These are phyloP conservation scores for Madurella fahalii DNA, from an alignment of 2,329 filamentous ascomycete genomes.

Conservation along the genomic window DNA sequence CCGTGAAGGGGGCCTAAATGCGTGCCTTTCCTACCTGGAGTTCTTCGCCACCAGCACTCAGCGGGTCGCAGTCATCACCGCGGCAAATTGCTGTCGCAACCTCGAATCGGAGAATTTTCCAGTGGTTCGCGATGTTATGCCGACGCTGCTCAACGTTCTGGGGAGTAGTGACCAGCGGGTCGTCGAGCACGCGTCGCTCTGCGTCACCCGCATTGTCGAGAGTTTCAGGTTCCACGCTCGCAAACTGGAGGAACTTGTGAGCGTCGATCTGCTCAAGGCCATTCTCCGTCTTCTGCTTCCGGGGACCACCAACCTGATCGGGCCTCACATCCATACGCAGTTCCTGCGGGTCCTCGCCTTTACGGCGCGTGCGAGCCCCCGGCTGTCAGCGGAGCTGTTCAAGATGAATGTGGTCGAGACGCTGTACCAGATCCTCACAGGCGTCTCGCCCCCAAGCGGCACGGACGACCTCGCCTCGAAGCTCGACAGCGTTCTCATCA, in stretches of 20 bases:
- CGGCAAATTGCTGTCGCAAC: conserved; percentile 96
- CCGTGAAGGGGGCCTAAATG: conserved; percentile 87
- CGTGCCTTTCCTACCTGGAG: conserved; percentile 93
- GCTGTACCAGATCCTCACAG: conserved; percentile 92
- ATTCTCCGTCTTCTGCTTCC: conserved; percentile 84
- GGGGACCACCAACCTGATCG: conserved; percentile 92
- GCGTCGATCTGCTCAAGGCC: conserved; percentile 77
- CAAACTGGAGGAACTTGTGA: conserved; percentile 90
- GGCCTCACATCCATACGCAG: conserved; percentile 90
- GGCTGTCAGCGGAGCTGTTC: conserved; percentile 81
- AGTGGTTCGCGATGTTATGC: conserved; percentile 94
- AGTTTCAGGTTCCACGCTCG: conserved; percentile 87
- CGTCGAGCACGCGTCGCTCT: conserved; percentile 92
- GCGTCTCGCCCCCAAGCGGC: conserved; percentile 82
- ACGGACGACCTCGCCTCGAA: conserved; percentile 75
- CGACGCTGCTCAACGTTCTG: conserved; percentile 84
- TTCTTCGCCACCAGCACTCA: conserved; percentile 98
- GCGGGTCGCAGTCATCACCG: conserved; percentile 91
- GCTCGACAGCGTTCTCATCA: conserved; percentile 94
- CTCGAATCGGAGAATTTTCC: conserved; percentile 91
- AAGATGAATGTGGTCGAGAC: conserved; percentile 98
- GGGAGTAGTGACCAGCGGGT: conserved; percentile 93
- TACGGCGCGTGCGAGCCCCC: conserved; percentile 82
- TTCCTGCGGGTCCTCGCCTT: conserved; percentile 90
- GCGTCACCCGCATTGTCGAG: conserved; percentile 92